Evolutionary conservation across 345 rosid genomes (phyloP).

Genomic region (Mercurialis annua): DNA sequence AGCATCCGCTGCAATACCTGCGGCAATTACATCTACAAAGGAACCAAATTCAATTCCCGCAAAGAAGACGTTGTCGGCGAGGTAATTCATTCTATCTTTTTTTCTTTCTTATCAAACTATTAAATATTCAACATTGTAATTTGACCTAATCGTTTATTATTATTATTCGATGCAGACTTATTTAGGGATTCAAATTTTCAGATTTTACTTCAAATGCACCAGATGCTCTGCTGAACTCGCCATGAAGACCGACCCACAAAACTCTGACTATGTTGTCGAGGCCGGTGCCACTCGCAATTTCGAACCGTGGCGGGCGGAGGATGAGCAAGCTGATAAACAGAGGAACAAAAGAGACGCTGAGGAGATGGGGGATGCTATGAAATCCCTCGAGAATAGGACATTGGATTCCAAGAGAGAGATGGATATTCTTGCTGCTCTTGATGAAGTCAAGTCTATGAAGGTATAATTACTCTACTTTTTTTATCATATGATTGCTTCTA

Average conservation of each 20-base stretch:
- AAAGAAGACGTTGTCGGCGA: slow-evolving; percentile 88
- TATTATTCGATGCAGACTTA: slow-evolving; percentile 59
- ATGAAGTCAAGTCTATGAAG: slow-evolving; percentile 58
- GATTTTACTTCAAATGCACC: slow-evolving; percentile 95
- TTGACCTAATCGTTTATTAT: too few relatives aligned
- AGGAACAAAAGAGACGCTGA: slow-evolving; percentile 65
- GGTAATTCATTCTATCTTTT: slow-evolving; percentile 33
- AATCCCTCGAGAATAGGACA: slow-evolving; percentile 82
- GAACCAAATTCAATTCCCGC: slow-evolving; percentile 90
- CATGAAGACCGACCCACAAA: slow-evolving; percentile 91
- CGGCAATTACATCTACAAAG: slow-evolving; percentile 87
- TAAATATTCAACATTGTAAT: too few relatives aligned
- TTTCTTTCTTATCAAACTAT: neutral
- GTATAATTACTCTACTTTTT: slow-evolving; percentile 1
- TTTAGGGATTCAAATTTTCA: slow-evolving; percentile 79
- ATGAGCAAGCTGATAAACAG: slow-evolving; percentile 63
- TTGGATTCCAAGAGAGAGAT: slow-evolving; percentile 90
- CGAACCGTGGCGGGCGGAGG: slow-evolving; percentile 96
- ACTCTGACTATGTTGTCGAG: slow-evolving; percentile 87
- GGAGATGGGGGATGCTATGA: slow-evolving; percentile 98
- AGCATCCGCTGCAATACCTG: slow-evolving; percentile 89
- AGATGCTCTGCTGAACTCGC: slow-evolving; percentile 87
- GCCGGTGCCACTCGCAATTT: slow-evolving; percentile 81
- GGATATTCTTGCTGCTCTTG: slow-evolving; percentile 93
- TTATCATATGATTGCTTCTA: neutral